These are phyloP conservation scores for Cladosporium sp. DNA, from an alignment of 2,329 filamentous ascomycete species.

Conservation along the genomic window DNA sequence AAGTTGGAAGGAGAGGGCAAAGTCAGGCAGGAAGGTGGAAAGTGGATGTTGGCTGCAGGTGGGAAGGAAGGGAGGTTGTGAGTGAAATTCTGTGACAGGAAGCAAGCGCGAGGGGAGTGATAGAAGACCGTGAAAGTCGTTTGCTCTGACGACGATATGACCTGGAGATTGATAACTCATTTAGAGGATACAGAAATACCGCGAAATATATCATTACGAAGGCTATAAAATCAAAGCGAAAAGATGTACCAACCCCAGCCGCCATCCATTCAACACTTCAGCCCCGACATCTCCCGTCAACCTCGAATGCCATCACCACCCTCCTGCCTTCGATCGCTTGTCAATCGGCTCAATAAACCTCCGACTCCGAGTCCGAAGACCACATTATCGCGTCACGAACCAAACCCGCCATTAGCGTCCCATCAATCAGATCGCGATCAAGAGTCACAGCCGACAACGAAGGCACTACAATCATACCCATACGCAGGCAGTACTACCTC, in stretches of 20 bases:
- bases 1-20: constrained; percentile 73
- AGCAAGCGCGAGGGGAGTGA: too few species aligned
- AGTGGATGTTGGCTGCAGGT: constrained; percentile 28
- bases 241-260: neutral
- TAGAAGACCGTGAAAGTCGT: too few species aligned
- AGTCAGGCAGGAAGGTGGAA: constrained; percentile 39
- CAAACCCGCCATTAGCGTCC: too few species aligned
- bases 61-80: constrained; percentile 15
- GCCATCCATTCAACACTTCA: neutral
- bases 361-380: neutral
- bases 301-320: neutral
- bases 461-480: neutral
- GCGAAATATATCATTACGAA: too few species aligned
- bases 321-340: neutral
- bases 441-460: neutral
- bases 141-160: too few species aligned
- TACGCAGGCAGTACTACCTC: neutral
- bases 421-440: neutral
- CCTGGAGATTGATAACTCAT: too few species aligned
- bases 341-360: constrained; percentile 1
- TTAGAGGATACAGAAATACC: too few species aligned
- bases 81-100: neutral
- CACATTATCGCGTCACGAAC: neutral
- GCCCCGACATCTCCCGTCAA: neutral
- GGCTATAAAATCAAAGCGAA: too few species aligned